Base-by-base conservation (phyloP, 140 eudicot species). In the Cichorium intybus region DNA sequence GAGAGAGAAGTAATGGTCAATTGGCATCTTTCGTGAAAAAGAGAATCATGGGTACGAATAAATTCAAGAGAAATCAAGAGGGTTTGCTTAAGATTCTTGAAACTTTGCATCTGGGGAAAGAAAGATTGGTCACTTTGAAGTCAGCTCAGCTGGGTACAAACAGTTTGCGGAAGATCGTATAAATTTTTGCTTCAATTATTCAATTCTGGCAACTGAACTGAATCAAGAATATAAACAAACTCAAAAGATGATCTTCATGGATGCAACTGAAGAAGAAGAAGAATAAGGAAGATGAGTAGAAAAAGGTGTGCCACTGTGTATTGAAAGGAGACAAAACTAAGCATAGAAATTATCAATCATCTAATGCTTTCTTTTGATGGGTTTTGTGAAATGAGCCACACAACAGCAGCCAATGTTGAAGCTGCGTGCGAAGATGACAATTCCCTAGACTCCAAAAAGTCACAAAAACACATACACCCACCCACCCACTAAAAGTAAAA, bases 401-500 rank as follows among this genome's bases (percentile, higher is more conserved):
- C 74, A 74, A 66, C 69, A 74, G 74, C 79, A 74, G 79, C 79
- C 79, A 74, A 74, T 74, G 68, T 74, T 66, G 79, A 66, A 74
- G 67, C 47, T 23, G 23, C n/a, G 64, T 73, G 68, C 5, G 39
- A 16, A 55, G 23, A 66, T 52, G 62, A 34, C 71, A 64, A 72
- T 63, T 72, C 64, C 70, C 73, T 8, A 71, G 56, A 61, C 34
- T 56, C 62, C 37, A 64, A 35, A 67, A 54, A 33, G 72, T 67
- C 74, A 3, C 24, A 12, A 68, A 55, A 64, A 27, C 18, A 53
- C 72, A 53, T 22, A 18, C 50, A 63, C 50, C 73, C 53, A 26
- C 64, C 70, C 73, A 73, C 68, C 41, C 67, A 33, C 52, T 52
- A 29, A 27, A 58, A 31, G 11, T 31, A 29, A 31, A 62, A 35